A percentile compares a stretch with the other conserved stretches of the same genome.
These are phyloP conservation scores for Teunomyces barrocoloradensis DNA, from an alignment of 805 yeast species.

Conservation along the genomic window DNA sequence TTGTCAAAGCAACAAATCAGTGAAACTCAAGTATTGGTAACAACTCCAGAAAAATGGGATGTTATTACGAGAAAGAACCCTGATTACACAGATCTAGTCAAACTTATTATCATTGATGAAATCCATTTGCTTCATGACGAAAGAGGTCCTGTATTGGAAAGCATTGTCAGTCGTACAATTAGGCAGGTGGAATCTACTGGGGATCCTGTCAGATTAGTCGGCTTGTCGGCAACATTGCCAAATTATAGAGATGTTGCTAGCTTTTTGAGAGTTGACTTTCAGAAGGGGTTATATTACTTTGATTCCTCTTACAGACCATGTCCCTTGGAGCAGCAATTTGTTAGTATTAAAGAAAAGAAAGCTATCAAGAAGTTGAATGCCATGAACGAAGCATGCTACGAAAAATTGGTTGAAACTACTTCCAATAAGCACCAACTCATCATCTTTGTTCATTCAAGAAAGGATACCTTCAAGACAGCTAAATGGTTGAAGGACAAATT, in stretches of 20 bases:
- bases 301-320: constrained; percentile 87
- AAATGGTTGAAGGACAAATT: constrained; percentile 64
- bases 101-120: constrained; percentile 82
- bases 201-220: constrained; percentile 66
- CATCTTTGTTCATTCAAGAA: constrained; percentile 90
- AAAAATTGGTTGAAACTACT: constrained; percentile 57
- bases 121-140: constrained; percentile 90
- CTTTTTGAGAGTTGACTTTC: constrained; percentile 62
- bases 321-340: constrained; percentile 82
- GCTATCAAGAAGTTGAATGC: constrained; percentile 76
- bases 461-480: constrained; percentile 86
- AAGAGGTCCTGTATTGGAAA: constrained; percentile 92
- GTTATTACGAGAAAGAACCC: constrained; percentile 81
- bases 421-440: constrained; percentile 74
- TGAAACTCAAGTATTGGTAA: constrained; percentile 78
- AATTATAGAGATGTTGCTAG: constrained; percentile 83
- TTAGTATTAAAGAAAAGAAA: constrained; percentile 82
- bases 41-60: constrained; percentile 99
- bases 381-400: constrained; percentile 88
- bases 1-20: constrained; percentile 71
- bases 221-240: constrained; percentile 90
- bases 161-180: constrained; percentile 74
- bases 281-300: constrained; percentile 70
- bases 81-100: constrained; percentile 61
- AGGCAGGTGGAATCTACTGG: constrained; percentile 44